Evolutionary conservation across 495 filamentous ascomycete genomes (phyloP), one percentile per base, ranked within the genome.

Genomic region (Xylaria venustula): DNA sequence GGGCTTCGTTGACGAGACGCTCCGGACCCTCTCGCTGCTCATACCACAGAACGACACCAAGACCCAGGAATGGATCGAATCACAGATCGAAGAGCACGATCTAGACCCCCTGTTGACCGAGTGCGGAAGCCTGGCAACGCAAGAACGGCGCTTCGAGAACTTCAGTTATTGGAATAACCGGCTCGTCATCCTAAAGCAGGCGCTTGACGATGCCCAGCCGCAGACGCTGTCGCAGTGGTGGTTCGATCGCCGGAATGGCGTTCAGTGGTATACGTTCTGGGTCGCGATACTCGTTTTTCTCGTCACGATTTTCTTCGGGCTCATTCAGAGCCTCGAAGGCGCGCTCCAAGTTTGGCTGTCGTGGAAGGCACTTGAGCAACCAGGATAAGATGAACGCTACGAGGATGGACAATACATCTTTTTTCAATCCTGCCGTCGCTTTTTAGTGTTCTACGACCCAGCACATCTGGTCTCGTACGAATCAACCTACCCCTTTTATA

Each of bases 261-360:
- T 75, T 0, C 79, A 84, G 63, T 85, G 80, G 79, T 83, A 81
- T 54, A 80, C 79, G 7, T 81, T 84, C 45, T 85, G 83, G 83
- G 73, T 82, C 9, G 82, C 81, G 1, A 69, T 80, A 3, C 40
- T 77, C 15, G 77, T 80, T 1, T 66, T 83, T 3, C 40, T 73
- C 1, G 63, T 85, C 46, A 83, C 80, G 1, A 50, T 81, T 2
- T 75, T 85, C 45, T 81, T 85, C 62, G 81, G 81, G 0, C 17
- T 85, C 7, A 65, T 84, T 2, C 79, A 85, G 64, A 75, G 68
- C 30, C 55, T 82, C 36, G 78, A 79, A 50, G 77, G 78, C 2
- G 78, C 69, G 0, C 51, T 82, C 36, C 79, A 83, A 53, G 73
- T 80, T 3, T 83, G 74, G 50, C 23, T 32, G 9, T 22, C 45